Evolutionary conservation across 805 yeast genomes (phyloP), one percentile per base, ranked within the genome.

Genomic region (Candida taoyuanica): DNA sequence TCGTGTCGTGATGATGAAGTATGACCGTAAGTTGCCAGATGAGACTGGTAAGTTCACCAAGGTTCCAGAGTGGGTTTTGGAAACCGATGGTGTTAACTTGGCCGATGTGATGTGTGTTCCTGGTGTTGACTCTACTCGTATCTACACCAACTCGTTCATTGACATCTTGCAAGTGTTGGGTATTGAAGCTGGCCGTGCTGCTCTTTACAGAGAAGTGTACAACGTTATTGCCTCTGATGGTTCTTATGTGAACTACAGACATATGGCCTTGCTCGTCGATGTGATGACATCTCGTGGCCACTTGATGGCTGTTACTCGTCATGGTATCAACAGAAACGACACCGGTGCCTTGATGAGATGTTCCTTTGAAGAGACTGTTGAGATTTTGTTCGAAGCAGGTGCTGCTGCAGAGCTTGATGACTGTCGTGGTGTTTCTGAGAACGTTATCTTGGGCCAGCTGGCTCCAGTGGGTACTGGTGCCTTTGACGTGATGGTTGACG

Each of bases 281-380:
- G 94, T 89, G 27, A 93, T 93, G 99, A 93, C 99, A 2, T 85
- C 95, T 28, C 82, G 96, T 59, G 99, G 99, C 57, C 96, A 91
- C 59, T 73, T 93, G 64, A 91, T 94, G 85, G 98, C 99, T 29
- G 89, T 93, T 56, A 91, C 98, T 31, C 94, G 99, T 76, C 98
- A 93, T 60, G 99, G 99, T 76, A 91, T 93, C 66, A 93, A 93
- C 66, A 82, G 99, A 68, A 85, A 95, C 27, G 96, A 93, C 50
- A 93, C 99, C 21, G 99, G 99, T 67, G 98, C 98, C 2, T 74
- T 93, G 59, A 93, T 93, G 99, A 80, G 99, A 67, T 93, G 97
- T 71, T 91, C 98, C 30, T 93, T 93, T 70, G 99, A 93, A 68
- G 99, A 93, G 65, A 93, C 99, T 7, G 99, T 93, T 29, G 99